Evolutionary conservation across 768 basidiomycete genomes (phyloP), one percentile per base, ranked within the genome.

Genomic region (Aureoboletus auriporus): DNA sequence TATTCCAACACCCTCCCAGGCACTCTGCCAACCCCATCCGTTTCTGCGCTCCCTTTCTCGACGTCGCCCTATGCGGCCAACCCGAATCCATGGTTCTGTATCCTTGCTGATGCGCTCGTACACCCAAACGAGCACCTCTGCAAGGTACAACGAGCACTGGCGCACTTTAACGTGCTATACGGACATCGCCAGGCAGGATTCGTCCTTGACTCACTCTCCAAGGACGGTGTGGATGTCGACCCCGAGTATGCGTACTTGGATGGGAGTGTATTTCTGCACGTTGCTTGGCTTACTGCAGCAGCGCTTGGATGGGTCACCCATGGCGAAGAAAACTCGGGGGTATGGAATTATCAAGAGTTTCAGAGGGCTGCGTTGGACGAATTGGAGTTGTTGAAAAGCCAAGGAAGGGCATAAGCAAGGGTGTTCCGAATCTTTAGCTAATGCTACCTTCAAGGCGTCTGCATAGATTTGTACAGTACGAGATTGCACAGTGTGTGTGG

Each of bases 181-280:
- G 80, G 79, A 9, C 52, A 58, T 28, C 68, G 75, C 1, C 46
- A 61, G 39, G 52, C 62, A 1, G 71, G 70, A 5, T 76, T 70
- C 38, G 58, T 64, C 11, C 33, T 67, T 23, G 55, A 59, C 1
- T 55, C 55, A 2, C 43, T 65, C 8, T 41, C 34, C 26, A 59
- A 56, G 28, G 63, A 64, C 11, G 53, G 50, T 42, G 55, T 65
- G 26, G 57, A 57, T 1, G 72, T 72, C 11, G 69, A 78, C 42
- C 63, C 83, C 37, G 68, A 71, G 12, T 83, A 76, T n/a, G 66
- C 53, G 2, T 60, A 60, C 30, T 55, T 79, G 10, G 85, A 87
- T 59, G 85, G 85, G 8, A 77, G 76, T 14, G 55, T 89, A 41
- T 89, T 89, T 59, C 54, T 83, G 33, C 69, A 83, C 39, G 69